Evolutionary conservation across 2,329 filamentous ascomycete genomes (phyloP).

Genomic region (Magnaporthales sp.): DNA sequence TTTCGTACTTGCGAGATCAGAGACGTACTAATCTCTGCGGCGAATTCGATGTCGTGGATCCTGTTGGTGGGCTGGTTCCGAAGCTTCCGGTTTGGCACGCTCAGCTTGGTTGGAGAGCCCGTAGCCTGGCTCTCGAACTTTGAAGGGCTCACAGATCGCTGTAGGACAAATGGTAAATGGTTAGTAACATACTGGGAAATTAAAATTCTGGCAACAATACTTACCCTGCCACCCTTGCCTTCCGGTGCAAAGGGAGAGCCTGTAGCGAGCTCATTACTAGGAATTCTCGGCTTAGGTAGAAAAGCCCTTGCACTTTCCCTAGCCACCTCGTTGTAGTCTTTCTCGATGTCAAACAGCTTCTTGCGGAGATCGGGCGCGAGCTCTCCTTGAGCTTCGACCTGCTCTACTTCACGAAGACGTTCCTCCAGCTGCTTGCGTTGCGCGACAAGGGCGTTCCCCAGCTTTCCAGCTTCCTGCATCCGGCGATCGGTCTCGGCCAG

Average conservation of each 20-base stretch:
- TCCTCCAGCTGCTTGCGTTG: slow-evolving; percentile 80
- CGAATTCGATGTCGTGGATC: slow-evolving; percentile 94
- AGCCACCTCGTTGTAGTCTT: slow-evolving; percentile 90
- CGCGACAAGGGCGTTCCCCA: slow-evolving; percentile 79
- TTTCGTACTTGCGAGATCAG: slow-evolving; percentile 90
- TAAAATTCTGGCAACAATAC: slow-evolving; percentile 15
- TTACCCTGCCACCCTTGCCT: slow-evolving; percentile 42
- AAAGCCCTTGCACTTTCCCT: slow-evolving; percentile 84
- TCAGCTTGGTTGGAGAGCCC: slow-evolving; percentile 81
- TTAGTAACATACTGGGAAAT: slow-evolving; percentile 6
- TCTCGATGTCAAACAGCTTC: slow-evolving; percentile 80
- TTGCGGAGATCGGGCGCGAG: slow-evolving; percentile 75
- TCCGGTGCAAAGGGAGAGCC: slow-evolving; percentile 46
- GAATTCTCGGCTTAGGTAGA: slow-evolving; percentile 72
- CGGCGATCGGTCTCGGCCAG: slow-evolving; percentile 86
- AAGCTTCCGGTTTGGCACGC: slow-evolving; percentile 76
- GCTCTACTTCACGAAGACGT: slow-evolving; percentile 75
- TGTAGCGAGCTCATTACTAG: slow-evolving; percentile 53
- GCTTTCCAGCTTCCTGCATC: slow-evolving; percentile 80
- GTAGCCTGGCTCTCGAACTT: slow-evolving; percentile 80
- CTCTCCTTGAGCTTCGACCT: slow-evolving; percentile 65
- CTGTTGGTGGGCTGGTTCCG: slow-evolving; percentile 83
- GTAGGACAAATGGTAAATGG: slow-evolving; percentile 8
- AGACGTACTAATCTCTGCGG: slow-evolving; percentile 95
- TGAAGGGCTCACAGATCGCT: slow-evolving; percentile 64